Base-by-base conservation (phyloP, 2,329 filamentous ascomycete genomes). In the Aspergillus quadrilineatus region DNA sequence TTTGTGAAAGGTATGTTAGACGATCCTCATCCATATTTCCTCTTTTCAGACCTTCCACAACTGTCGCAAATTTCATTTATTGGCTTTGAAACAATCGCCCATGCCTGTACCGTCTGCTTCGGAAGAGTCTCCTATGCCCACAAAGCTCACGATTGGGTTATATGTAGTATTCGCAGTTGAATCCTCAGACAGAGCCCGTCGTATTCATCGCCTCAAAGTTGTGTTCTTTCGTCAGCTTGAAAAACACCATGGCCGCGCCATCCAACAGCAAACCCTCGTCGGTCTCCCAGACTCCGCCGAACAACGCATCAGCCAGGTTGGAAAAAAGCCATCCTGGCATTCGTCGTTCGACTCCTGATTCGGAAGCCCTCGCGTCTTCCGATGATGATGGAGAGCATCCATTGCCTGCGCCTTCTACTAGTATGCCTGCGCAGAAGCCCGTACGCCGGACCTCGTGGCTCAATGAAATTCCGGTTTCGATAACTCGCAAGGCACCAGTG, bases 301-400 rank as follows among this genome's bases (percentile, higher is more conserved):
- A 75, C 65, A 88, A 80, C 65, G 85, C 88, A 57, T 85, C 85
- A 39, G 78, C 87, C 39, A 77, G 90, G 47, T 80, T 90, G 34
- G 90, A 93, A 50, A 94, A 92, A 72, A 80, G 88, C 49, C 89
- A 89, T 67, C 72, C 79, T 34, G 78, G 79, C 54, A 82, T 87
- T 55, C 85, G 92, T 65, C 89, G 89, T 53, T 92, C 91, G 6
- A 97, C 93, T 1, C 93, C 93, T 22, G 94, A 97, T 70, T 97
- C 92, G 3, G 93, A 97, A 71, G 93, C 90, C 50, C 79, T 97
- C 58, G 92, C 89, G 51, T 97, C 93, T 63, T 97, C 92, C 10
- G 94, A 97, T 73, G 94, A 97, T 72, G 94, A 99, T 73, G 82
- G 80, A 56, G 89, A 96, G 59, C 81, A 85, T 69, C 81, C 83